These are phyloP conservation scores for Borovskyia barvae DNA, from an alignment of 208 protist genomes.

Conservation along the genomic window DNA sequence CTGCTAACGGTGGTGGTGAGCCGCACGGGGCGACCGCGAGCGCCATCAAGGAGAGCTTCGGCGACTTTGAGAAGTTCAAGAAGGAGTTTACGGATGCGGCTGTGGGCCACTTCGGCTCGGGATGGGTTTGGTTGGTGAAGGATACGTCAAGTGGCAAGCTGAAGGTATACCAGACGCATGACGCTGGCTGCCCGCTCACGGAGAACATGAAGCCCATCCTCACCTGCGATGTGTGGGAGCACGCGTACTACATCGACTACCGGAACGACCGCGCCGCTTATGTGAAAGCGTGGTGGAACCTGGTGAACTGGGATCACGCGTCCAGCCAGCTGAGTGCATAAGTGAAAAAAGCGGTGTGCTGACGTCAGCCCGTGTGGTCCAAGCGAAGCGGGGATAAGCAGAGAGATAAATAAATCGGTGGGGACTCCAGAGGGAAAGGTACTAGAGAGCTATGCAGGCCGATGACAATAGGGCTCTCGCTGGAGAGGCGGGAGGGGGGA, in stretches of 20 bases:
- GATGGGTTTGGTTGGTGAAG: slow-evolving; percentile 94
- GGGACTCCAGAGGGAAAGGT: too few relatives aligned
- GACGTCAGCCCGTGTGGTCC: background rate
- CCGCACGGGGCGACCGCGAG: slow-evolving; percentile 59
- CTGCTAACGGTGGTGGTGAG: slow-evolving; percentile 56
- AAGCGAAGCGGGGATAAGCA: too few relatives aligned
- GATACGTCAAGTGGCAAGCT: slow-evolving; percentile 79
- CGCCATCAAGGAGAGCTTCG: slow-evolving; percentile 82
- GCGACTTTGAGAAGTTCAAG: slow-evolving; percentile 92
- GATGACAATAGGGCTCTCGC: too few relatives aligned
- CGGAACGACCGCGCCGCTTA: slow-evolving; percentile 90
- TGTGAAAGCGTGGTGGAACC: slow-evolving; percentile 90
- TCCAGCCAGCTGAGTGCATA: slow-evolving; percentile 83
- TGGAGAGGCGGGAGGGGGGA: too few relatives aligned
- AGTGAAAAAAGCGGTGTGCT: slow-evolving; percentile 83
- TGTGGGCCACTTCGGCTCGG: slow-evolving; percentile 91
- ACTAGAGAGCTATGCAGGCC: too few relatives aligned
- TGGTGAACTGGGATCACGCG: slow-evolving; percentile 95
- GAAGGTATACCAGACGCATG: slow-evolving; percentile 80
- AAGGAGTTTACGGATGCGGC: slow-evolving; percentile 88
- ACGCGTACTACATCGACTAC: slow-evolving; percentile 97
- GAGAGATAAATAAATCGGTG: too few relatives aligned
- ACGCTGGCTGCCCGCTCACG: slow-evolving; percentile 77
- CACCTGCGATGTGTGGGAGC: slow-evolving; percentile 94
- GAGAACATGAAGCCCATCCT: slow-evolving; percentile 80